phyloP scores from a whole-genome alignment of 805 yeast species.

The Cyberlindnera sargentensis region DNA sequence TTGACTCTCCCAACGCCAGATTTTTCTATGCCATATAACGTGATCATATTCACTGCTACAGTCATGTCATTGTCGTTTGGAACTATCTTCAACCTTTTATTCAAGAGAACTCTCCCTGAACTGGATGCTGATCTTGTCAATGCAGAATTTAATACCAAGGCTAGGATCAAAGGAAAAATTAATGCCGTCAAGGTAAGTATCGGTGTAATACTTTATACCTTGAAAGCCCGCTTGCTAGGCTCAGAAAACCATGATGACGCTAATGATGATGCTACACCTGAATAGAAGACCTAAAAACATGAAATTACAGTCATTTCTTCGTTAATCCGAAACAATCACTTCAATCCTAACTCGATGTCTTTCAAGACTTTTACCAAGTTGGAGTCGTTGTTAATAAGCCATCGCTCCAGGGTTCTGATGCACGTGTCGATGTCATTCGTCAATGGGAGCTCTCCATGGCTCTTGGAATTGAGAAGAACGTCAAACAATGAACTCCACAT shows the following conservation, averaged over 20 bases:
- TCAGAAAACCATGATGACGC: background rate
- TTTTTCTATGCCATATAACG: constrained; percentile 98
- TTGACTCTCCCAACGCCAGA: constrained; percentile 93
- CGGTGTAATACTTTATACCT: background rate
- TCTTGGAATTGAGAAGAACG: constrained; percentile 52
- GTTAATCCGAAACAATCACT: constrained; percentile 1
- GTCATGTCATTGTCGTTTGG: constrained; percentile 92
- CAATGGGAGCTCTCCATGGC: constrained; percentile 33
- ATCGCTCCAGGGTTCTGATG: constrained; percentile 34
- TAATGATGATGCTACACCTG: background rate
- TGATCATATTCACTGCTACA: constrained; percentile 88
- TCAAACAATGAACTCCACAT: constrained; percentile 67
- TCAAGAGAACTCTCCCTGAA: constrained; percentile 67
- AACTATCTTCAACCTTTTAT: constrained; percentile 68
- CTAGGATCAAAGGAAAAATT: constrained; percentile 3
- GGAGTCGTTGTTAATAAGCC: constrained; percentile 25
- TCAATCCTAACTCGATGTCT: constrained; percentile 30
- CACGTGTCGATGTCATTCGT: constrained; percentile 28
- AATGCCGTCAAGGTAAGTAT: background rate
- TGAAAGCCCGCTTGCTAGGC: too few species aligned
- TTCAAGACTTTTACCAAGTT: constrained; percentile 27
- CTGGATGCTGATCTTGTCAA: constrained; percentile 38
- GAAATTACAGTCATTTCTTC: background rate
- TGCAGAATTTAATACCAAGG: constrained; percentile 13
- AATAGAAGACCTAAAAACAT: background rate